These are phyloP conservation scores for Plantago major DNA, from an alignment of 257 asterid genomes.

Conservation along the genomic window DNA sequence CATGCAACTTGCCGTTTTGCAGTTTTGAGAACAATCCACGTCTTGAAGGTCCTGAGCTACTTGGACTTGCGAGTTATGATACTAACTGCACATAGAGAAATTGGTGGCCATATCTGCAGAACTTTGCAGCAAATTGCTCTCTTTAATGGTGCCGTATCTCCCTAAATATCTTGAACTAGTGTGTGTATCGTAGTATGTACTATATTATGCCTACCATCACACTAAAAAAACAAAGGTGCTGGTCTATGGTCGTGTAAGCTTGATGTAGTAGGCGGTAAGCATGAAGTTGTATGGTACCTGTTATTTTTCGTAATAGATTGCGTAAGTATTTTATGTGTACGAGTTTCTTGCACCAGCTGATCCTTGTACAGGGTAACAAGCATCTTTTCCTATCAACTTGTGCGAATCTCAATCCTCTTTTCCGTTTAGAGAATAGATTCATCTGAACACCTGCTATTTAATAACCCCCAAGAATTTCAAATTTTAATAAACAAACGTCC, in stretches of 20 bases:
- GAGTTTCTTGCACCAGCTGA: too few relatives aligned
- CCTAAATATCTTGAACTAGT: conserved; percentile 22
- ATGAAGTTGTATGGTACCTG: conserved; percentile 6
- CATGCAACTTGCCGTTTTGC: conserved; percentile 13
- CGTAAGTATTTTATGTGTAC: too few relatives aligned
- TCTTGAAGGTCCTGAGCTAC: conserved; percentile 87
- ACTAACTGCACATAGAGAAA: conserved; percentile 58
- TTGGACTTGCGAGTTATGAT: conserved; percentile 82
- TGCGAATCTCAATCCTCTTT: too few relatives aligned
- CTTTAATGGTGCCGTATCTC: conserved; percentile 19
- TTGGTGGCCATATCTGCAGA: conserved; percentile 8
- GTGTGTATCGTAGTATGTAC: conserved; percentile 21
- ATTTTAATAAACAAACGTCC: too few relatives aligned
- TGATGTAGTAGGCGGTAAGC: conserved; percentile 4
- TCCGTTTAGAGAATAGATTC: too few relatives aligned
- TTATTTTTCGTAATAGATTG: too few relatives aligned
- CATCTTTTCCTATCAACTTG: too few relatives aligned
- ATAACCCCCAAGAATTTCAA: too few relatives aligned
- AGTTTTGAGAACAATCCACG: conserved; percentile 86
- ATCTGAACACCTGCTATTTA: too few relatives aligned
- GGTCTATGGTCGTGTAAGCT: conserved; percentile 17
- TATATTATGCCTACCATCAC: not conserved
- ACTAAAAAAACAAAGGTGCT: too few relatives aligned
- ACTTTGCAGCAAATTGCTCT: conserved; percentile 19
- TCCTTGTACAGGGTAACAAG: too few relatives aligned